A percentile compares a stretch with the other conserved stretches of the same genome.
These are phyloP conservation scores for Cyclostephanos tholiformis DNA, from an alignment of 108 stramenopile genomes.

Conservation along the genomic window DNA sequence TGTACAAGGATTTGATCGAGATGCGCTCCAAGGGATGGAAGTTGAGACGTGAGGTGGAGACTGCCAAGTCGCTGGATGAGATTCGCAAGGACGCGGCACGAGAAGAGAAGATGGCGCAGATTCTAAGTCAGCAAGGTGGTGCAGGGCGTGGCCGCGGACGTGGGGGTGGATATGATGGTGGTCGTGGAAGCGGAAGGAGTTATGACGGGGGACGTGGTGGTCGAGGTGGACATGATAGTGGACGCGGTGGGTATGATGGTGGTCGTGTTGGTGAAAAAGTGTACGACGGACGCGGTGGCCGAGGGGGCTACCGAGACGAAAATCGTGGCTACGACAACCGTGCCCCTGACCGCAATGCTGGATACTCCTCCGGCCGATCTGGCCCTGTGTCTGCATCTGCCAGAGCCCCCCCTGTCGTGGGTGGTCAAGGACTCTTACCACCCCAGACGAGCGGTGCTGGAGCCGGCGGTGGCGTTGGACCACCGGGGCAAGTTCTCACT, in stretches of 20 bases:
- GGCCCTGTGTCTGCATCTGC: slow-evolving; percentile 12
- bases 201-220: slow-evolving; percentile 29
- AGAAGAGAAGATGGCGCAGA: slow-evolving; percentile 68
- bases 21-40: slow-evolving; percentile 89
- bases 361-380: slow-evolving; percentile 4
- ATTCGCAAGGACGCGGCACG: slow-evolving; percentile 86
- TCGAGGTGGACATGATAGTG: slow-evolving; percentile 36
- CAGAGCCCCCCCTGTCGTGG: slow-evolving; percentile 57
- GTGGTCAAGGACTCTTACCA: slow-evolving; percentile 55
- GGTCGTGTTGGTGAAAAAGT: slow-evolving; percentile 1
- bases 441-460: slow-evolving; percentile 39
- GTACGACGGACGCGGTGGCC: slow-evolving; percentile 32
- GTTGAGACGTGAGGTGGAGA: slow-evolving; percentile 88
- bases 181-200: neutral
- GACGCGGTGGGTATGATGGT: slow-evolving; percentile 37
- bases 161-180: slow-evolving; percentile 32
- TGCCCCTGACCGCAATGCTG: slow-evolving; percentile 18
- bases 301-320: slow-evolving; percentile 36
- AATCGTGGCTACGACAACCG: slow-evolving; percentile 40
- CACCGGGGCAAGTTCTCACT: slow-evolving; percentile 35
- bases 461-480: slow-evolving; percentile 16
- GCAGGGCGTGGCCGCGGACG: slow-evolving; percentile 31
- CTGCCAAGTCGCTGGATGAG: slow-evolving; percentile 92
- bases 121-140: slow-evolving; percentile 60
- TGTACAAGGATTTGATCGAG: slow-evolving; percentile 95